Evolutionary conservation across 2,329 filamentous ascomycete genomes (phyloP), one percentile per base, ranked within the genome.

Genomic region (Botryotinia globosa): DNA sequence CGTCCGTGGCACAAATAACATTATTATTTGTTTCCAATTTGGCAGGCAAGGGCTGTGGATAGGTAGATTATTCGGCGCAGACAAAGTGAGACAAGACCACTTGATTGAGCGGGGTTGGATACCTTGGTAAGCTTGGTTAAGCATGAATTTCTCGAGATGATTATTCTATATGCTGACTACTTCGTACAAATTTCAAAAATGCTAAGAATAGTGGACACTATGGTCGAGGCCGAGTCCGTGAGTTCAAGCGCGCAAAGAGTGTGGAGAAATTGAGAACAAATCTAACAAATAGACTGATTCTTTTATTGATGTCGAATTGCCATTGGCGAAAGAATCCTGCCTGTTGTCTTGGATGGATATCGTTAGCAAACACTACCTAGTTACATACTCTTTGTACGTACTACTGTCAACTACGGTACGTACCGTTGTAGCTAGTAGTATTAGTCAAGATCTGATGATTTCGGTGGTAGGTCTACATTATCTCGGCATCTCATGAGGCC

Each of bases 131-230:
- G 4, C 44, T 66, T 66, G 63, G 44, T 51, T 48, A 69, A 69
- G 29, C 32, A 56, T 56, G 51, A 29, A 56, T 29, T 56, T 56
- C 51, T 18, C 51, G 25, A 56, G n/a, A 18, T 18, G n/a, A 56
- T n/a, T 32, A 65, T 37, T 66, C 32, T 54, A 66, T 66, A 66
- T 66, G 45, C 64, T 54, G 45, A 66, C 64, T 66, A n/a, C n/a
- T n/a, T n/a, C n/a, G n/a, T n/a, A 54, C 45, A 67, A 67, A 67
- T 54, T 12, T n/a, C 7, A 66, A 54, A 72, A 73, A 69, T 69
- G 54, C 45, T 70, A 74, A 68, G 48, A 68, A 75, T 73, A 69
- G 74, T 74, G 73, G 72, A 54, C 72, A 69, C 72, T 76, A 62
- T 75, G 70, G 51, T 72, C 63, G 70, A 72, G 70, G 70, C 70